Evolutionary conservation across 2,329 filamentous ascomycete species (phyloP), one percentile per base, ranked within the genome.

Genomic region (Trichoderma oligosporum): DNA sequence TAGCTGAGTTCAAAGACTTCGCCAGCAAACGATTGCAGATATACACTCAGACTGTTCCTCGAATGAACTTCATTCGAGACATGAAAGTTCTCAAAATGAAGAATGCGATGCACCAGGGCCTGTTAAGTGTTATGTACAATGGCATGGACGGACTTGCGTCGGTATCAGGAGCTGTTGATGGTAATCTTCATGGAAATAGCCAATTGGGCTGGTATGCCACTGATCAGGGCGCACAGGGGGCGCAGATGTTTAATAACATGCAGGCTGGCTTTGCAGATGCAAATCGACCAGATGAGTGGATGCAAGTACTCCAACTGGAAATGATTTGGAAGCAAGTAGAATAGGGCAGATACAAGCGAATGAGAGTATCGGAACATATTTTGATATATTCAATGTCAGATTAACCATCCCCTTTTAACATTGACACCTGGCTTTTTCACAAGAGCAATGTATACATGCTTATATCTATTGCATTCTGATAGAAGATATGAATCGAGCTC

Each of bases 201-300:
- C 61, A 62, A 0, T 25, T 73, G 1, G 73, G 73, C 0, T 74
- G 70, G 61, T 65, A 74, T 38, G 69, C 69, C 33, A 73, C 71
- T 16, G 61, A 68, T 24, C 45, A 70, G 18, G 71, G 72, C 0
- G 72, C 64, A 0, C 70, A 66, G n/a, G 62, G 64, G 4, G 69
- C 70, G 4, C 66, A 72, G 22, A 66, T 69, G 64, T 64, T 64
- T 44, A 64, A 70, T 1, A 67, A 71, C 1, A 71, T 71, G 68
- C 62, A 67, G 22, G 8, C 62, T 11, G 70, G 70, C 6, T 63
- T 72, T 59, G 59, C 66, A 1, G 60, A 65, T 47, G 68, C 67
- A 4, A 67, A 66, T 20, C 61, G 60, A 5, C 44, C 55, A 9
- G 63, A 61, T 14, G 65, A 69, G 5, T 70, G 65, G 64, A 64